These are phyloP conservation scores for Albophoma yamanashiensis DNA, from an alignment of 2,329 filamentous ascomycete species.

Conservation along the genomic window DNA sequence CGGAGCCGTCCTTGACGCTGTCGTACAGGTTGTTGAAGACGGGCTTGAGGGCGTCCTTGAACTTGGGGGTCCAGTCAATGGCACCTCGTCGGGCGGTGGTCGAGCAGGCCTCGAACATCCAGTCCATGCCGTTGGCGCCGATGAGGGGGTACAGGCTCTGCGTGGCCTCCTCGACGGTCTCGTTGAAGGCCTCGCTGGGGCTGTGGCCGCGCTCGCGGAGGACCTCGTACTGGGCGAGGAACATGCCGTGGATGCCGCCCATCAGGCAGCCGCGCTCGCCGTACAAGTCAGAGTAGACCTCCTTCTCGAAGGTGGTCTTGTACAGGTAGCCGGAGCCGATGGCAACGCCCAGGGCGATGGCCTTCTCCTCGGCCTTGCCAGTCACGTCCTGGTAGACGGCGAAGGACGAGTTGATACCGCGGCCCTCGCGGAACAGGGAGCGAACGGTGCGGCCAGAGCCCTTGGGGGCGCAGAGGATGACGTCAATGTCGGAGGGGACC, in stretches of 20 bases:
- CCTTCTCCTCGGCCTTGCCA: constrained; percentile 97
- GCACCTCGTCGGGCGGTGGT: constrained; percentile 96
- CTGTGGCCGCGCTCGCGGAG: constrained; percentile 97
- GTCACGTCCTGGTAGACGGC: constrained; percentile 98
- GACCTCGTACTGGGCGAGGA: constrained; percentile 99
- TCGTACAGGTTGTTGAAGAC: constrained; percentile 98
- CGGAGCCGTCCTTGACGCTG: constrained; percentile 78
- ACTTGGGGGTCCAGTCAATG: constrained; percentile 94
- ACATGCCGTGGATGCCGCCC: constrained; percentile 99
- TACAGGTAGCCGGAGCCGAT: constrained; percentile 98
- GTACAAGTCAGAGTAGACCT: constrained; percentile 99
- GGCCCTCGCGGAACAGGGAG: constrained; percentile 96
- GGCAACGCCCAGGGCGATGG: constrained; percentile 89
- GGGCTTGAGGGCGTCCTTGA: constrained; percentile 98
- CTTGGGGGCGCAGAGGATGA: constrained; percentile 99
- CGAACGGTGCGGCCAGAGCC: constrained; percentile 97
- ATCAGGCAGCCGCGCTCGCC: constrained; percentile 99
- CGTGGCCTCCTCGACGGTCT: constrained; percentile 99
- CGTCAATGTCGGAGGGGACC: constrained; percentile 88
- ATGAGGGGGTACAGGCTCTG: constrained; percentile 97
- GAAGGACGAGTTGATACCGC: constrained; percentile 98
- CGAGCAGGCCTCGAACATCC: constrained; percentile 99
- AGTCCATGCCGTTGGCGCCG: constrained; percentile 97
- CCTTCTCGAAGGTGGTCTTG: constrained; percentile 99
- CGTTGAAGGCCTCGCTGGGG: constrained; percentile 98